Percentiles rank a stretch among this genome's conserved stretches.
These are phyloP conservation scores for Suillus sp. DNA, from an alignment of 768 basidiomycete species.

Conservation along the genomic window DNA sequence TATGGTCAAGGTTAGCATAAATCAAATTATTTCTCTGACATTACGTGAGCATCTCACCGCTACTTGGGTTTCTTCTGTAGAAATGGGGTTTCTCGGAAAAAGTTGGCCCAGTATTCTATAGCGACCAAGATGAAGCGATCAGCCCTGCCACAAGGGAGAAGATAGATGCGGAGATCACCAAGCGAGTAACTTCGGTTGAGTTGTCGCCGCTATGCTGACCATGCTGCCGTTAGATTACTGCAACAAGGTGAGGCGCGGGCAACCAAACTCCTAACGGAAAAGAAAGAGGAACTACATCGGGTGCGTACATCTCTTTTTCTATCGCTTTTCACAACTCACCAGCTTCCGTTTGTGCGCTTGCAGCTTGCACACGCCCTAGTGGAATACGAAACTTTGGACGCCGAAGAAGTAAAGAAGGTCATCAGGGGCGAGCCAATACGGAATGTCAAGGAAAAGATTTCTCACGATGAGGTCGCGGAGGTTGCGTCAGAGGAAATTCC, in stretches of 20 bases:
- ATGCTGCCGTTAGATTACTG: conserved; percentile 49
- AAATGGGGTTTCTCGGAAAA: conserved; percentile 77
- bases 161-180: conserved; percentile 87
- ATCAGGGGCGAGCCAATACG: conserved; percentile 83
- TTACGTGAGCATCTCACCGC: conserved; percentile 6
- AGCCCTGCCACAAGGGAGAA: conserved; percentile 77
- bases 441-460: conserved; percentile 63
- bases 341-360: conserved; percentile 2
- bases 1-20: conserved; percentile 81
- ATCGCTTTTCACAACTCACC: not conserved
- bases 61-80: conserved; percentile 35
- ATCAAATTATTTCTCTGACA: conserved; percentile 10
- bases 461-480: conserved; percentile 43
- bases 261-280: conserved; percentile 59
- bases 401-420: conserved; percentile 84
- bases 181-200: conserved; percentile 46
- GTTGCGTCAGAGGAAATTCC: conserved; percentile 13
- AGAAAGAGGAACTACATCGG: conserved; percentile 74
- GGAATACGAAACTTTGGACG: conserved; percentile 91
- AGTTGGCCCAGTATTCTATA: conserved; percentile 83
- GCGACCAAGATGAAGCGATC: conserved; percentile 66
- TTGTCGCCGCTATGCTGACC: not conserved
- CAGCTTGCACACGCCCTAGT: conserved; percentile 91
- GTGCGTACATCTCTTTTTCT: conserved; percentile 40
- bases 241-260: conserved; percentile 72